Evolutionary conservation across 2,329 filamentous ascomycete species (phyloP).

Genomic region (Aureobasidium uvarum): DNA sequence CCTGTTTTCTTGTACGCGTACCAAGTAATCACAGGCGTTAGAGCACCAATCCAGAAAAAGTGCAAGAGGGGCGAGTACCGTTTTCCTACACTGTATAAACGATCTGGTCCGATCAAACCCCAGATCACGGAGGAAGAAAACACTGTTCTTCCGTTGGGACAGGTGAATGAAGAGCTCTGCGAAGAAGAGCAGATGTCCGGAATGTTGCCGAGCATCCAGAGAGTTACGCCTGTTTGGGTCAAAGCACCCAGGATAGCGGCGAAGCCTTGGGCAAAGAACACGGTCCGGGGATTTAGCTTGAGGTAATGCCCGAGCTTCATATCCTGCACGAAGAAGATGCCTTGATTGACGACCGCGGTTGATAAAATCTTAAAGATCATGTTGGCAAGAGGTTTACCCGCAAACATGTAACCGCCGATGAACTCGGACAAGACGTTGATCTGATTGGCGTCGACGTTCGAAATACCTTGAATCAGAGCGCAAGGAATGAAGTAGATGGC

Average conservation of each 20-base stretch:
- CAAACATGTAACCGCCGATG: conserved; percentile 77
- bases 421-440: conserved; percentile 42
- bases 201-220: conserved; percentile 85
- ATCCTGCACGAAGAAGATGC: conserved; percentile 56
- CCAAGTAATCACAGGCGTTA: conserved; percentile 47
- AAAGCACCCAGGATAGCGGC: conserved; percentile 73
- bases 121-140: conserved; percentile 88
- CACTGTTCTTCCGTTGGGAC: conserved; percentile 80
- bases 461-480: conserved; percentile 86
- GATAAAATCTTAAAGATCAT: conserved; percentile 93
- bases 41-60: conserved; percentile 53
- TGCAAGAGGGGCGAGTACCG: conserved; percentile 51
- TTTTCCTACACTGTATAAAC: conserved; percentile 49
- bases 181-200: conserved; percentile 72
- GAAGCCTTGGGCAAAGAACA: conserved; percentile 73
- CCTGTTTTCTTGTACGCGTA: conserved; percentile 42
- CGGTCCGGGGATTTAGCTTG: conserved; percentile 75
- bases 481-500: conserved; percentile 84
- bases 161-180: conserved; percentile 85
- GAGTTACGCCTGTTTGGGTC: conserved; percentile 79
- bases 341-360: conserved; percentile 62
- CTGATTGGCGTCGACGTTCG: conserved; percentile 43
- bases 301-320: conserved; percentile 85
- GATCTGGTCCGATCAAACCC: conserved; percentile 55
- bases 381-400: conserved; percentile 81